Conservation (phyloP, 2,329 filamentous ascomycete species). For the Colletotrichum sidae region DNA sequence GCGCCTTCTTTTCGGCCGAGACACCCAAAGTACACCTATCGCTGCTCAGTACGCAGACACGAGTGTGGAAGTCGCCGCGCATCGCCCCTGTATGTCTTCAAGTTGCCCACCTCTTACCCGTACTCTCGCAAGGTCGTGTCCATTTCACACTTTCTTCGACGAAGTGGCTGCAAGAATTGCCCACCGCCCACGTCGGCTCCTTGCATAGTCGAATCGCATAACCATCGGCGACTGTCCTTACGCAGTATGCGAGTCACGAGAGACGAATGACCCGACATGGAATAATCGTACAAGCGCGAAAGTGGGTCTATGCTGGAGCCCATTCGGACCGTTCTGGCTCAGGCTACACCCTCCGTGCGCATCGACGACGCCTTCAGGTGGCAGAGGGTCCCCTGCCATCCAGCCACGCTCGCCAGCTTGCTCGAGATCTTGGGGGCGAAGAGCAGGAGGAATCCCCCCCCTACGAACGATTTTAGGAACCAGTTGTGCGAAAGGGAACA, state of each 20-base stretch:
- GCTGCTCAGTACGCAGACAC: neutral
- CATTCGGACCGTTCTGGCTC: slow-evolving; percentile 33
- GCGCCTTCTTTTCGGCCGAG: slow-evolving; percentile 28
- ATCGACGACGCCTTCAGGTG: neutral
- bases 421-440: slow-evolving; percentile 37
- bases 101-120: neutral
- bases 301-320: slow-evolving; percentile 14
- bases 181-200: slow-evolving; percentile 14
- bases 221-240: slow-evolving; percentile 24
- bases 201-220: slow-evolving; percentile 31
- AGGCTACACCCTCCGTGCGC: slow-evolving; percentile 16
- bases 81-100: neutral
- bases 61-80: neutral
- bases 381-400: slow-evolving; percentile 13
- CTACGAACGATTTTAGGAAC: slow-evolving; percentile 33
- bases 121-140: neutral
- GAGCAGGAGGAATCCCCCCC: slow-evolving; percentile 21
- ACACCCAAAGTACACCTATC: neutral
- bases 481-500: slow-evolving; percentile 30
- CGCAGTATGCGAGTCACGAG: slow-evolving; percentile 31
- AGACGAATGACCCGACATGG: slow-evolving; percentile 30
- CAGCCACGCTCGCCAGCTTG: slow-evolving; percentile 30
- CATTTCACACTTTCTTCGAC: neutral
- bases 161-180: neutral
- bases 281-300: slow-evolving; percentile 14